Conservation (phyloP, 1,284 basidiomycete genomes). For the Fomitopsis palustris region DNA sequence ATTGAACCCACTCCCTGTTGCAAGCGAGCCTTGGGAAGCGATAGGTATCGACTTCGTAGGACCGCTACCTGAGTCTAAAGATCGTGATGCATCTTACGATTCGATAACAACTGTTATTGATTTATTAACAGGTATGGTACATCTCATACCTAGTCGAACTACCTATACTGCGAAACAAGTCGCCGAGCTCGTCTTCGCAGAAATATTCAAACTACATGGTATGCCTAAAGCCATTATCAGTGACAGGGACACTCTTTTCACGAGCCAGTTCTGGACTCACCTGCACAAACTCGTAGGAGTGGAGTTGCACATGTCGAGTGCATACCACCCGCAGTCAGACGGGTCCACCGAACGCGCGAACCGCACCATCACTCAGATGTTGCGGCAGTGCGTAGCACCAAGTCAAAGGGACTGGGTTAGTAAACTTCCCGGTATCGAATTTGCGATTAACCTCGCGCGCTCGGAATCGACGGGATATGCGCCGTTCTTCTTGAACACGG, state of each 20-base stretch:
- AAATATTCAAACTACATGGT: conserved; percentile 37
- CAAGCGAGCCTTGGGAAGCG: conserved; percentile 24
- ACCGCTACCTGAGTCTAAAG: conserved; percentile 32
- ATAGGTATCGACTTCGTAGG: conserved; percentile 37
- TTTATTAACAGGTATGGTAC: conserved; percentile 29
- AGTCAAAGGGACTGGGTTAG: conserved; percentile 36
- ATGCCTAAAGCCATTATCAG: conserved; percentile 36
- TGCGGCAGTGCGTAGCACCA: conserved; percentile 27
- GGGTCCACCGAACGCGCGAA: conserved; percentile 37
- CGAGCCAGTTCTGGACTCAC: conserved; percentile 36
- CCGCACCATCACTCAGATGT: conserved; percentile 33
- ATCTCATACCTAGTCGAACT: conserved; percentile 22
- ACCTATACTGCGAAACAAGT: conserved; percentile 32
- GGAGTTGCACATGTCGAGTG: conserved; percentile 35
- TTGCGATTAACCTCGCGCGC: conserved; percentile 5
- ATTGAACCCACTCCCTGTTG: conserved; percentile 20
- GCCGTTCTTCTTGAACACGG: conserved; percentile 6
- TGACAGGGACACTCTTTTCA: conserved; percentile 40
- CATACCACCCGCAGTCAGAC: conserved; percentile 43
- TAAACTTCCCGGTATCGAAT: conserved; percentile 28
- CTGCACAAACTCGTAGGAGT: conserved; percentile 31
- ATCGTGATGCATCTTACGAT: conserved; percentile 5
- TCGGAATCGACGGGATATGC: conserved; percentile 7
- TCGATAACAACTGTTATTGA: conserved; percentile 28
- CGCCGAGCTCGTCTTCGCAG: conserved; percentile 35